These are phyloP conservation scores for Saccharomycopsis synnaedendra DNA, from an alignment of 805 yeast species.

Conservation along the genomic window DNA sequence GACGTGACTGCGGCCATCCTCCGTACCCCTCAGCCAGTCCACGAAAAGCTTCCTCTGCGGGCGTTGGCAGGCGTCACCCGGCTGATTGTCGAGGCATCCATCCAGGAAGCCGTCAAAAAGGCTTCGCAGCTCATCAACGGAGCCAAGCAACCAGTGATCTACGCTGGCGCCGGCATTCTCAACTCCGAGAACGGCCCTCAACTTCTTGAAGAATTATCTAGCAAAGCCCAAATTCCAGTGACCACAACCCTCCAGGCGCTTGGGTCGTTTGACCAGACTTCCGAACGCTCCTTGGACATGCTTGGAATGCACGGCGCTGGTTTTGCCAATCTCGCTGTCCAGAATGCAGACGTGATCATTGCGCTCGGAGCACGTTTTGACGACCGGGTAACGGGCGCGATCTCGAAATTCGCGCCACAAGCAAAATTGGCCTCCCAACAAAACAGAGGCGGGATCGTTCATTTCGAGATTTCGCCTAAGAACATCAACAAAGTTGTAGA, in stretches of 20 bases:
- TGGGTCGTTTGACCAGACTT: constrained; percentile 90
- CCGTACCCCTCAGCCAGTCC: constrained; percentile 74
- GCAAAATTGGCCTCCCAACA: constrained; percentile 85
- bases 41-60: constrained; percentile 59
- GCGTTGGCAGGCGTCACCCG: constrained; percentile 63
- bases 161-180: constrained; percentile 87
- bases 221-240: constrained; percentile 87
- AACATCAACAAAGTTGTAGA: constrained; percentile 96
- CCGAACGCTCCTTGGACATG: constrained; percentile 87
- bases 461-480: constrained; percentile 92
- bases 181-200: constrained; percentile 72
- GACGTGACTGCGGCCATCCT: constrained; percentile 93
- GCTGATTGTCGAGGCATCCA: constrained; percentile 61
- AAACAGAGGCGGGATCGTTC: constrained; percentile 90
- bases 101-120: constrained; percentile 59
- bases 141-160: constrained; percentile 81
- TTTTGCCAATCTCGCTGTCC: constrained; percentile 90
- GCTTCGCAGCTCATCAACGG: constrained; percentile 69
- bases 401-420: constrained; percentile 84
- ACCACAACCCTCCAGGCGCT: constrained; percentile 91
- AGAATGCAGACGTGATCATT: constrained; percentile 82
- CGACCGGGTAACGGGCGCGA: constrained; percentile 90
- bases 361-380: constrained; percentile 97
- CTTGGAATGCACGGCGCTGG: constrained; percentile 98
- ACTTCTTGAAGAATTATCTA: constrained; percentile 72